Conservation (phyloP, 2,329 filamentous ascomycete genomes). For the Botrytis fabae region DNA sequence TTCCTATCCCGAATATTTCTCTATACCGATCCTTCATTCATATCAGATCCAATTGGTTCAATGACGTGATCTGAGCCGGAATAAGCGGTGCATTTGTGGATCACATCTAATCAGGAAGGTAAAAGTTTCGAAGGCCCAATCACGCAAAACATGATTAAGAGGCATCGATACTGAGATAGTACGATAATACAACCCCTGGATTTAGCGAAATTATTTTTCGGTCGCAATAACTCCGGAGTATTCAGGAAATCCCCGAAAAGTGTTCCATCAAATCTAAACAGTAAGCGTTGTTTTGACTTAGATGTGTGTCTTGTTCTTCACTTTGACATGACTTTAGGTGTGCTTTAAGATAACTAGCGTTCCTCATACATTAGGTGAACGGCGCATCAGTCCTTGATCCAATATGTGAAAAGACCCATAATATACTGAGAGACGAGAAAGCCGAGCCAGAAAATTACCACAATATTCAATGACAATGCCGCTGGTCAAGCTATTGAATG, state of each 20-base stretch:
- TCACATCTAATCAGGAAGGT: neutral
- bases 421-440: neutral
- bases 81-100: neutral
- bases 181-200: neutral
- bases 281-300: neutral
- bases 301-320: neutral
- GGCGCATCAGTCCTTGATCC: accelerated
- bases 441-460: accelerated
- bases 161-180: neutral
- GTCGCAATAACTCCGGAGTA: neutral
- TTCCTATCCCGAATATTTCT: neutral
- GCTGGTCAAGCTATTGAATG: neutral
- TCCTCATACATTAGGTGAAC: neutral
- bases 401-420: neutral
- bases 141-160: neutral
- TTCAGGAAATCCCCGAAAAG: neutral
- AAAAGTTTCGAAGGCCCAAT: neutral
- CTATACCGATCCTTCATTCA: neutral
- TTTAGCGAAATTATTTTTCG: neutral
- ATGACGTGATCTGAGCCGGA: neutral
- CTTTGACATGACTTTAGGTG: no score
- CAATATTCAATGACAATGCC: neutral
- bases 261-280: neutral
- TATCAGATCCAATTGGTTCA: neutral
- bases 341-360: neutral